Base-by-base conservation (phyloP, 805 yeast genomes). In the Candida argentea region DNA sequence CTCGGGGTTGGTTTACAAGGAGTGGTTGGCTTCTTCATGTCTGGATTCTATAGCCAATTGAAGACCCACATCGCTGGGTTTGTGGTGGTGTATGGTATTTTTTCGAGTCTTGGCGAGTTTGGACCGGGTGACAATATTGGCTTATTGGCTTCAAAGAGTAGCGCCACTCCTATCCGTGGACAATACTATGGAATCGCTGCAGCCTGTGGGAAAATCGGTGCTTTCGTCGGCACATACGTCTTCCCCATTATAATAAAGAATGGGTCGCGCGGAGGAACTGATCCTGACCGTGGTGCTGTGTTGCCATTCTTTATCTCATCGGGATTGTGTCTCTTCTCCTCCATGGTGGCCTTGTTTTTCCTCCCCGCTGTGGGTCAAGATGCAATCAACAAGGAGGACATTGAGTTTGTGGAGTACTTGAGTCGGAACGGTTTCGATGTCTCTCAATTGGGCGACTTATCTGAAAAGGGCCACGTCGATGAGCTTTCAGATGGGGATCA, bases 111-210 rank as follows among this genome's bases (percentile, higher is more conserved):
- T 27, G 96, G 96, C 45, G 96, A 89, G 55, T 81, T 87, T 54
- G 94, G 95, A 17, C 87, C 94, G 9, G 97, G 96, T 59, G 84
- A 86, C 56, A 84, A 82, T 56, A 79, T 82, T 52, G 96, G 96
- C 41, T 58, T 82, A 31, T 64, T 87, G 37, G 93, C 94, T 13
- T 70, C 94, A 23, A 86, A 86, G 57, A 79, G 94, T 5, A 69
- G 77, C 26, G 80, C 95, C 25, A 77, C 95, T 6, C 76, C 94
- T 14, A 70, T 86, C 32, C 76, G 96, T 61, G 96, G 95, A 33
- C 81, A 81, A 44, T 83, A 80, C 57, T 87, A 87, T 49, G 91
- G 91, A 44, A 65, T 85, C 42, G 89, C 93, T 24, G 95, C 96
- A 32, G 95, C 95, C 15, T 43, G 76, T 30, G 96, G 95, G 46